Evolutionary conservation across 805 yeast genomes (phyloP), one percentile per base, ranked within the genome.

Genomic region (Suhomyces xylopsoci): DNA sequence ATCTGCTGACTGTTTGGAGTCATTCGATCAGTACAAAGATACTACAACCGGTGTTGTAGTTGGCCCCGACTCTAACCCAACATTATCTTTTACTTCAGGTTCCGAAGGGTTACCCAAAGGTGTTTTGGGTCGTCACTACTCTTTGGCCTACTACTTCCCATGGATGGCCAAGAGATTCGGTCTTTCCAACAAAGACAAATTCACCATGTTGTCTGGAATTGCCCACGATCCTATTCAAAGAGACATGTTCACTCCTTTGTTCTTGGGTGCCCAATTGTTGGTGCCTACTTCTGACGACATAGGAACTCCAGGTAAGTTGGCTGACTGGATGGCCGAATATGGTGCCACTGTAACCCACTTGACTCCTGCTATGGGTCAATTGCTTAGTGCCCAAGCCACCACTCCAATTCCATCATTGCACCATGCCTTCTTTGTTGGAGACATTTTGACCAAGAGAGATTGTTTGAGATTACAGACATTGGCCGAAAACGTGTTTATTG

Each of bases 181-280:
- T 32, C 80, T 94, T 40, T 80, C 88, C 42, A 87, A 81, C 51
- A 80, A 84, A 34, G 99, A 96, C 70, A 87, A 79, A 64, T 94
- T 94, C 76, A 94, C 99, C 19, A 94, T 94, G 99, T 80, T 94
- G 55, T 88, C 96, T 7, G 99, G 99, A 64, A 94, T 94, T 68
- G 99, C 99, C 0, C 99, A 94, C 69, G 99, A 94, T 71, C 99
- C 99, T 10, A 93, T 94, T 57, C 99, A 94, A 77, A 87, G 99
- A 78, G 99, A 94, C 71, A 94, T 94, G 88, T 94, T 94, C 71
- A 94, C 99, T 7, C 99, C 99, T 20, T 79, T 94, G 57, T 94
- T 94, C 70, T 75, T 94, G 57, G 99, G 99, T 58, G 99, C 99
- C 17, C 88, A 86, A 60, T 77, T 94, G 52, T 79, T 90, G 57